These are phyloP conservation scores for Chenopodium album DNA, from an alignment of 148 eudicot species.

Conservation along the genomic window DNA sequence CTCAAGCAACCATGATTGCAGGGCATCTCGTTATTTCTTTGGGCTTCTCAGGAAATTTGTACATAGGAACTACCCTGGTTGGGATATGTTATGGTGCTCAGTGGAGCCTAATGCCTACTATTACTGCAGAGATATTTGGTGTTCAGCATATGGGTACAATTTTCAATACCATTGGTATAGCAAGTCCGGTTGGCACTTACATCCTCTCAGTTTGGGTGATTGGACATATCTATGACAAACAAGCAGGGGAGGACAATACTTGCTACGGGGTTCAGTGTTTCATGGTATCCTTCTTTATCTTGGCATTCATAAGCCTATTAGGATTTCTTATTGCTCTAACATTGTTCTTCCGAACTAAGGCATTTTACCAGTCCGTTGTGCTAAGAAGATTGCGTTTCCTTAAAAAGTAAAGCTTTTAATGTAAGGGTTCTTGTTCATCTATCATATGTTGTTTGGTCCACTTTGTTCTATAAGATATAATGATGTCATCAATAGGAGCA, in stretches of 20 bases:
- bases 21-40: slow-evolving; percentile 65
- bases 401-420: slow-evolving; percentile 10
- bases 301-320: slow-evolving; percentile 50
- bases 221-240: slow-evolving; percentile 60
- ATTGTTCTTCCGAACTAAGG: slow-evolving; percentile 61
- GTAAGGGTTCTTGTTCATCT: background rate
- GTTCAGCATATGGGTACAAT: slow-evolving; percentile 74
- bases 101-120: slow-evolving; percentile 82
- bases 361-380: slow-evolving; percentile 47
- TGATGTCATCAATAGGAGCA: background rate
- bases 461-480: background rate
- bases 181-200: slow-evolving; percentile 74
- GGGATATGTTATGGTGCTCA: slow-evolving; percentile 83
- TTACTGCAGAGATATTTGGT: slow-evolving; percentile 70
- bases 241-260: slow-evolving; percentile 41
- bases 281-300: slow-evolving; percentile 58
- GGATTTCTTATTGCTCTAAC: slow-evolving; percentile 54
- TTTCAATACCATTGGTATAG: slow-evolving; percentile 71
- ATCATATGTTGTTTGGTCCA: background rate
- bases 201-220: slow-evolving; percentile 64
- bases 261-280: slow-evolving; percentile 73
- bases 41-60: slow-evolving; percentile 68
- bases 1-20: slow-evolving; percentile 55
- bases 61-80: slow-evolving; percentile 59
- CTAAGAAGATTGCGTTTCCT: slow-evolving; percentile 31